Percentiles rank a stretch among this genome's conserved stretches.
Evolutionary conservation across 805 yeast genomes (phyloP).

Genomic region (Starmerella asiatica): DNA sequence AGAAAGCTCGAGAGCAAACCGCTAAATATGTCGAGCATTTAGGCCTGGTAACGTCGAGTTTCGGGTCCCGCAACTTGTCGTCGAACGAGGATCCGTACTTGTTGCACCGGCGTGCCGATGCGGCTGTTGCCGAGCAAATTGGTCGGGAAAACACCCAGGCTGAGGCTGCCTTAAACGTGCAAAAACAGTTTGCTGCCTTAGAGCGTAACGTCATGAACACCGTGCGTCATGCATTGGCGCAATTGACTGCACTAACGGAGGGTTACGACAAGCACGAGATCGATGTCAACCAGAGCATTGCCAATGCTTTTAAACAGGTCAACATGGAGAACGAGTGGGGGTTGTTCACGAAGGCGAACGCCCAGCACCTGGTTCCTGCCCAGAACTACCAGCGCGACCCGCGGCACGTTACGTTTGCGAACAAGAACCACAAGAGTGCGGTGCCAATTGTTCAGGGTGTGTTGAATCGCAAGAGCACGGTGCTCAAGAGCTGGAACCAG

Average conservation of each 20-base stretch:
- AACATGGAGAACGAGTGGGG: slow-evolving; percentile 36
- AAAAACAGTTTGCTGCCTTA: slow-evolving; percentile 30
- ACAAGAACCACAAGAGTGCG: slow-evolving; percentile 31
- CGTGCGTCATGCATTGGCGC: slow-evolving; percentile 30
- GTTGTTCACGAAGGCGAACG: slow-evolving; percentile 28
- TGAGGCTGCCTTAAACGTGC: slow-evolving; percentile 33
- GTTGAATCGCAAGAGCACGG: slow-evolving; percentile 33
- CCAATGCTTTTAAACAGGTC: slow-evolving; percentile 27
- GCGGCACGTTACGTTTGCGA: slow-evolving; percentile 29
- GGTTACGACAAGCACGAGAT: slow-evolving; percentile 25
- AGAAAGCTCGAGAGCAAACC: slow-evolving; percentile 26
- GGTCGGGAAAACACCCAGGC: slow-evolving; percentile 35
- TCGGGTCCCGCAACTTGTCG: slow-evolving; percentile 27
- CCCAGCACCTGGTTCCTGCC: slow-evolving; percentile 27
- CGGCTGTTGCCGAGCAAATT: slow-evolving; percentile 32
- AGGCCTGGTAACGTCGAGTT: slow-evolving; percentile 25
- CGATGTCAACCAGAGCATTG: slow-evolving; percentile 25
- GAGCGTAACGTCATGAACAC: slow-evolving; percentile 35
- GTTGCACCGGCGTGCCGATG: slow-evolving; percentile 29
- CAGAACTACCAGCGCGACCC: slow-evolving; percentile 30
- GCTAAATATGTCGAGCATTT: slow-evolving; percentile 31
- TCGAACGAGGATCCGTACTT: slow-evolving; percentile 37
- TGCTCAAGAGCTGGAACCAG: slow-evolving; percentile 33
- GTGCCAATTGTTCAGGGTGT: slow-evolving; percentile 38
- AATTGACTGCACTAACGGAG: slow-evolving; percentile 24